Base-by-base conservation (phyloP, 306 rosid genomes). In the Boehmeria nivea region DNA sequence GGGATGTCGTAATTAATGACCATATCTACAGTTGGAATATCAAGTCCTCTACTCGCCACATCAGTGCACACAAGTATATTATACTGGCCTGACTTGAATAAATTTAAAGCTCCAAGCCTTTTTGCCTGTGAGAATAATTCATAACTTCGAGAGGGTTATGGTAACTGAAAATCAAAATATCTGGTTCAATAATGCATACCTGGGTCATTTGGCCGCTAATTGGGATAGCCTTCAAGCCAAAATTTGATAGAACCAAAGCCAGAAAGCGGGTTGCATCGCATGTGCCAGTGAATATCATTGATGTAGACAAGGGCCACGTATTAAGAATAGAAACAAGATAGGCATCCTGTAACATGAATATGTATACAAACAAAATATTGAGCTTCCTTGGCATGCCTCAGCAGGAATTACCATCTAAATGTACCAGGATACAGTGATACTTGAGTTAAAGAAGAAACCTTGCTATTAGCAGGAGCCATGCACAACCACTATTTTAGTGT, bases 171-270 rank as follows among this genome's bases (percentile, higher is more conserved):
- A n/a, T n/a, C n/a, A n/a, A n/a, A n/a, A n/a, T n/a, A n/a, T n/a
- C n/a, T n/a, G n/a, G n/a, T n/a, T n/a, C n/a, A 36, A n/a, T n/a
- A n/a, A 43, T 26, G 61, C 50, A 45, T 65, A 90, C 98, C 94
- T 87, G 95, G 64, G 77, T 76, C 98, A 90, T 86, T 55, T 87
- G 88, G 65, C 98, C 98, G 43, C 89, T 90, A 52, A 90, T 87
- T 26, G 98, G 90, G 67, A 78, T 80, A 64, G 95, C 98, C 67
- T 76, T 76, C 4, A 86, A 38, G 47, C 88, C 91, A 63, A 90
- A 94, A 68, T 87, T 84, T 50, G 94, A 82, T 61, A 90, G 98
- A 60, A 77, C 49, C 67, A 84, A 72, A 44, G 95, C 83, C 49
- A 90, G 72, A 23, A 86, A 72, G 40, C 81, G 83, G 10, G 98